These are phyloP conservation scores for Mortierella sp. DNA, from an alignment of 371 early-diverging fungal genomes.

Conservation along the genomic window DNA sequence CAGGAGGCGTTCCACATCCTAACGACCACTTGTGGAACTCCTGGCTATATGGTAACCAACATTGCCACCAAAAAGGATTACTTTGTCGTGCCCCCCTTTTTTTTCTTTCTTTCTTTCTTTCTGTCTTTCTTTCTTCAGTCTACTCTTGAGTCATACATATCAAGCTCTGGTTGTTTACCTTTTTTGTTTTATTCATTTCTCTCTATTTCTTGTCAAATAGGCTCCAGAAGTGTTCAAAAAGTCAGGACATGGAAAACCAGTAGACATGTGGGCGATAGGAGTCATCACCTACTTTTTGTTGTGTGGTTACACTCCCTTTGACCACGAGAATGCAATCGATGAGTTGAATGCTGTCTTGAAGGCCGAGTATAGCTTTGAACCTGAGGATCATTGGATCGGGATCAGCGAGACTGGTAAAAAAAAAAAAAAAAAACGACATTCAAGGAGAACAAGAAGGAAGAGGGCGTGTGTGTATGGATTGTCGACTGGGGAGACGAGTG, in stretches of 20 bases:
- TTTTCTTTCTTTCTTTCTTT: not conserved
- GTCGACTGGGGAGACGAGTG: too few species aligned
- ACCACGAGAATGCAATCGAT: conserved; percentile 67
- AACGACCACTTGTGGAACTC: conserved; percentile 87
- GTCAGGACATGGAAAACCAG: conserved; percentile 73
- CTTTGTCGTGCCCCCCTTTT: not conserved
- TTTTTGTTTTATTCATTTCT: not conserved
- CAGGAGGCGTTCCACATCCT: conserved; percentile 79
- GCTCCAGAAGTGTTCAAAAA: conserved; percentile 89
- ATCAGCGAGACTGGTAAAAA: conserved; percentile 51
- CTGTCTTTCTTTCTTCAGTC: conserved; percentile 5
- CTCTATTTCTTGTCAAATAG: conserved; percentile 13
- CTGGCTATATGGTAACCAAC: conserved; percentile 79
- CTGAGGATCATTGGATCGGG: conserved; percentile 78
- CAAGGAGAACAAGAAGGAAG: too few species aligned
- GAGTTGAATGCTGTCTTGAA: conserved; percentile 78
- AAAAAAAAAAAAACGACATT: not conserved
- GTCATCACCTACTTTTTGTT: conserved; percentile 91
- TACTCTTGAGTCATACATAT: too few species aligned
- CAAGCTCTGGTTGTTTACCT: too few species aligned
- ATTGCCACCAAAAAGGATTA: not conserved
- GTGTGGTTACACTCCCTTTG: conserved; percentile 93
- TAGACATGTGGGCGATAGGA: conserved; percentile 95
- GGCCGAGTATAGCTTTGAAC: conserved; percentile 81
- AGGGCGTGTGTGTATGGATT: too few species aligned